Conservation (phyloP, 108 stramenopile genomes). For the Fragilariopsis cylindrus region DNA sequence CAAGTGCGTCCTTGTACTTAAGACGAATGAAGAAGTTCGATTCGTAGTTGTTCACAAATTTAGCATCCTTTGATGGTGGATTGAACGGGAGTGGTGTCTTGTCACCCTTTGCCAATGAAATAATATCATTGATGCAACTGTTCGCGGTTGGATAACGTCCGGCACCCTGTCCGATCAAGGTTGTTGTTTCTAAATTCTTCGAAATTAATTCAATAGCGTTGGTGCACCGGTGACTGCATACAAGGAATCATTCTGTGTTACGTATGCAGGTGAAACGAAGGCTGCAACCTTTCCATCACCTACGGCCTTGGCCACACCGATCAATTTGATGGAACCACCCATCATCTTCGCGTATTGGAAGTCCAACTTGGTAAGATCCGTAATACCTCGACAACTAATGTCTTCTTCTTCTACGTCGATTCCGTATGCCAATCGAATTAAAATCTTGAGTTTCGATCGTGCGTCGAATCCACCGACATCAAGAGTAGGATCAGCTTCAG, state of each 20-base stretch:
- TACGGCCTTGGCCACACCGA: slow-evolving; percentile 73
- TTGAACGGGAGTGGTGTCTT: slow-evolving; percentile 72
- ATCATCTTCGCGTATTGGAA: slow-evolving; percentile 91
- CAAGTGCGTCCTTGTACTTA: slow-evolving; percentile 68
- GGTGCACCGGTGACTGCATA: slow-evolving; percentile 80
- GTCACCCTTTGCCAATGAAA: slow-evolving; percentile 82
- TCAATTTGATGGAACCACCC: slow-evolving; percentile 87
- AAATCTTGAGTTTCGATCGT: slow-evolving; percentile 84
- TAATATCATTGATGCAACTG: slow-evolving; percentile 82
- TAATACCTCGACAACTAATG: slow-evolving; percentile 85
- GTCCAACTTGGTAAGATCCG: slow-evolving; percentile 82
- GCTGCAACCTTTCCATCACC: slow-evolving; percentile 63
- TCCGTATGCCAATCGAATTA: slow-evolving; percentile 86
- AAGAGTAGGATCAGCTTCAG: slow-evolving; percentile 94
- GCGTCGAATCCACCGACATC: slow-evolving; percentile 93
- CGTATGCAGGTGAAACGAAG: slow-evolving; percentile 84
- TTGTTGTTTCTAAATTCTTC: slow-evolving; percentile 66
- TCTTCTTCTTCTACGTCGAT: slow-evolving; percentile 83
- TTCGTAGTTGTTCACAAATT: slow-evolving; percentile 76
- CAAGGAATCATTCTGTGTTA: slow-evolving; percentile 70
- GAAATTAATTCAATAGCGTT: slow-evolving; percentile 86
- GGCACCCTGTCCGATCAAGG: slow-evolving; percentile 88
- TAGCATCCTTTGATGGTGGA: slow-evolving; percentile 40
- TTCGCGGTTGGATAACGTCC: slow-evolving; percentile 91
- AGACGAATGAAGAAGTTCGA: slow-evolving; percentile 86